A percentile compares a stretch with the other conserved stretches of the same genome.
phyloP scores from a whole-genome alignment of 257 asterid genomes.

The Hygrophila difformis region DNA sequence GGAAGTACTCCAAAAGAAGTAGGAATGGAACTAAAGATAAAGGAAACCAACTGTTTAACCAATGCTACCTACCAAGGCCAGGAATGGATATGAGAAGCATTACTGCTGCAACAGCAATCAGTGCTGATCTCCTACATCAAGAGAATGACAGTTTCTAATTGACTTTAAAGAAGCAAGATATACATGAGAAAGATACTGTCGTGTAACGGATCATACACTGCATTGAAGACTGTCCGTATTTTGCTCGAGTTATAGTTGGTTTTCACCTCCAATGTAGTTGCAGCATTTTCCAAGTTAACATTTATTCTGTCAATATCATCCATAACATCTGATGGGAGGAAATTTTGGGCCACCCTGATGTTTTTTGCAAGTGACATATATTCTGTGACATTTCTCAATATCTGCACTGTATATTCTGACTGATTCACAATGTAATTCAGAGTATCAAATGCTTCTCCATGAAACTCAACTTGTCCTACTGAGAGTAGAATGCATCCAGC shows the following conservation, averaged over 20 bases:
- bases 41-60: background rate
- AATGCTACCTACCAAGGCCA: constrained; percentile 81
- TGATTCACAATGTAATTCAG: constrained; percentile 80
- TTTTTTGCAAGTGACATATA: constrained; percentile 70
- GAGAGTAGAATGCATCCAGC: constrained; percentile 85
- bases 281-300: constrained; percentile 57
- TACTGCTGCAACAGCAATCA: constrained; percentile 60
- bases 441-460: constrained; percentile 63
- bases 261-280: constrained; percentile 52
- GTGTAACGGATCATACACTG: constrained; percentile 54
- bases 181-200: too few species aligned
- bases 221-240: constrained; percentile 50
- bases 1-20: background rate
- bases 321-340: constrained; percentile 77
- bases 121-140: constrained; percentile 56
- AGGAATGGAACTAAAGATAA: background rate
- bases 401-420: constrained; percentile 81
- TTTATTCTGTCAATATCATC: constrained; percentile 64
- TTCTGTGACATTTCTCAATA: constrained; percentile 71
- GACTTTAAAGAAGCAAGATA: background rate
- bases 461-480: constrained; percentile 78
- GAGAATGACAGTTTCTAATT: background rate
- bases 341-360: constrained; percentile 73
- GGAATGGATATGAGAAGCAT: constrained; percentile 75
- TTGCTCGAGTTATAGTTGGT: constrained; percentile 60